Evolutionary conservation across 495 filamentous ascomycete species (phyloP).

Genomic region (Penicillium pulvis): DNA sequence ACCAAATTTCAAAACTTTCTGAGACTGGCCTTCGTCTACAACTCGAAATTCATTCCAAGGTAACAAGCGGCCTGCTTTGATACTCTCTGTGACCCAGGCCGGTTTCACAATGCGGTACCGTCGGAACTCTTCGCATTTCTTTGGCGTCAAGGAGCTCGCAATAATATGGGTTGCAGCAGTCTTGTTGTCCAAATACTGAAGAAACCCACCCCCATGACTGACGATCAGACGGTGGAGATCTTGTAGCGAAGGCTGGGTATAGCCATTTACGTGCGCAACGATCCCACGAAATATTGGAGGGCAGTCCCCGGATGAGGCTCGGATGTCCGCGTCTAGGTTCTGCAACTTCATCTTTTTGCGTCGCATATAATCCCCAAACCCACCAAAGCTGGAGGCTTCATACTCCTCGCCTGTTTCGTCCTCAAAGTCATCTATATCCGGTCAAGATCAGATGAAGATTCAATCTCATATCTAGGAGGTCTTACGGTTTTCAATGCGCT

Average conservation of each 20-base stretch:
- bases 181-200: slow-evolving; percentile 94
- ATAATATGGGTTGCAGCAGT: slow-evolving; percentile 94
- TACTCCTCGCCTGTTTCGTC: slow-evolving; percentile 90
- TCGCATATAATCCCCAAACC: slow-evolving; percentile 86
- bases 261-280: slow-evolving; percentile 88
- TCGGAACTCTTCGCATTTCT: slow-evolving; percentile 84
- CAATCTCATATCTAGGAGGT: slow-evolving; percentile 12
- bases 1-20: slow-evolving; percentile 77
- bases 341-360: slow-evolving; percentile 95
- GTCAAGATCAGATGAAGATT: slow-evolving; percentile 15
- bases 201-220: slow-evolving; percentile 85
- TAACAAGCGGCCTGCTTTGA: slow-evolving; percentile 74
- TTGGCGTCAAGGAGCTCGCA: slow-evolving; percentile 83
- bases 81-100: slow-evolving; percentile 92
- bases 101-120: slow-evolving; percentile 92
- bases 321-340: slow-evolving; percentile 83
- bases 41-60: slow-evolving; percentile 85
- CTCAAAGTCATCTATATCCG: slow-evolving; percentile 54
- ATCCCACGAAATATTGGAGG: slow-evolving; percentile 86
- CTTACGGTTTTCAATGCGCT: slow-evolving; percentile 74
- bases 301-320: slow-evolving; percentile 63
- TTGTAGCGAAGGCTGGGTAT: slow-evolving; percentile 87
- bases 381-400: slow-evolving; percentile 80
- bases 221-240: slow-evolving; percentile 86
- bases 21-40: slow-evolving; percentile 74